phyloP scores from a whole-genome alignment of 2,329 filamentous ascomycete genomes.

The Beauveria bassiana region DNA sequence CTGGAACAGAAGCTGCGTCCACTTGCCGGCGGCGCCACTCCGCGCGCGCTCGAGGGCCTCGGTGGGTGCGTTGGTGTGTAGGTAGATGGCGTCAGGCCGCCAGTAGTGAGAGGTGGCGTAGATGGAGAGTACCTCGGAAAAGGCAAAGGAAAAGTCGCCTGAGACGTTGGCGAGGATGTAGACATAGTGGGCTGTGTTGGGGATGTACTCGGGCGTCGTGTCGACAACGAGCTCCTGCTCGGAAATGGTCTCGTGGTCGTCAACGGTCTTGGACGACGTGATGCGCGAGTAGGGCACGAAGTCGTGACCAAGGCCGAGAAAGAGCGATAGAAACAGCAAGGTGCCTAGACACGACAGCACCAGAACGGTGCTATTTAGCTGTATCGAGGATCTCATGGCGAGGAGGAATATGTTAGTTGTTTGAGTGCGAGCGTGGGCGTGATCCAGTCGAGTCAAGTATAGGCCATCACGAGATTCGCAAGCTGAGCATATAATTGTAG shows the following conservation, averaged over 20 bases:
- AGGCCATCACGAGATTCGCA: not conserved
- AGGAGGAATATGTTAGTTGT: not conserved
- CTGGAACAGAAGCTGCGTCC: conserved; percentile 16
- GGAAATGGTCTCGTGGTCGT: not conserved
- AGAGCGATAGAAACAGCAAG: not conserved
- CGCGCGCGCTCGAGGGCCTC: conserved; percentile 1
- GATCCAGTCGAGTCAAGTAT: not conserved
- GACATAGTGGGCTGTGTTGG: conserved; percentile 20
- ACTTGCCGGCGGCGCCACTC: conserved; percentile 14
- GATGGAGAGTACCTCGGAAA: conserved; percentile 18
- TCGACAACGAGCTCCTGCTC: not conserved
- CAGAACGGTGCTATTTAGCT: not conserved
- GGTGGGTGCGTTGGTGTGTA: conserved; percentile 19
- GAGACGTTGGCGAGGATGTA: conserved; percentile 15
- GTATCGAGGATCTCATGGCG: not conserved
- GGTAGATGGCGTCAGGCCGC: conserved; percentile 17
- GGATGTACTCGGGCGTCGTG: conserved; percentile 13
- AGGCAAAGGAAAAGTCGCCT: conserved; percentile 15
- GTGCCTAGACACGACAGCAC: not conserved
- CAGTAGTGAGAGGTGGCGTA: conserved; percentile 16
- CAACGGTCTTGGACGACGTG: not conserved
- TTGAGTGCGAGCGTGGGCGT: not conserved
- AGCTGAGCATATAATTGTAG: not conserved
- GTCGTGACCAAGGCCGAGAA: not conserved
- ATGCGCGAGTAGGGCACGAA: not conserved